Percentiles rank a stretch among this genome's conserved stretches.
Evolutionary conservation across 768 basidiomycete genomes (phyloP).

Genomic region (Leccinum pellstonianum): DNA sequence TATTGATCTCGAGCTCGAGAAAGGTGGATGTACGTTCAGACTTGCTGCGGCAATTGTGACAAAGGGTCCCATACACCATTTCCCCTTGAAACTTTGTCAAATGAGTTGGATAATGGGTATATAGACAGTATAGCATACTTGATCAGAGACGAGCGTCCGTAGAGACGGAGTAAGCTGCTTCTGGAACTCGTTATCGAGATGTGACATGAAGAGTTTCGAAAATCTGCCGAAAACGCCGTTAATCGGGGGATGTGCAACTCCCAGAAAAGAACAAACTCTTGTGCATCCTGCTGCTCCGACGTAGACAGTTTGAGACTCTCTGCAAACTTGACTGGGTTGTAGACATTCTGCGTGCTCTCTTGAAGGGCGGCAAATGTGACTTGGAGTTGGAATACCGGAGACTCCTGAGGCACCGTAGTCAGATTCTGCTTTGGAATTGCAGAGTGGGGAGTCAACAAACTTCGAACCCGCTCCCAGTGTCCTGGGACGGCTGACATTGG

Average conservation of each 20-base stretch:
- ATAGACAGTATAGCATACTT: conserved; percentile 44
- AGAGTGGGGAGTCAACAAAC: conserved; percentile 29
- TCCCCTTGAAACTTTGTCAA: conserved; percentile 78
- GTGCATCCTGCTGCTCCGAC: conserved; percentile 93
- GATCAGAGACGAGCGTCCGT: conserved; percentile 67
- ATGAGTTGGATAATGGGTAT: conserved; percentile 4
- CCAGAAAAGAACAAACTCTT: conserved; percentile 63
- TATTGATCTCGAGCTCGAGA: conserved; percentile 83
- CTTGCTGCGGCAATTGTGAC: conserved; percentile 61
- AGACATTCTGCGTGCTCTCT: conserved; percentile 62
- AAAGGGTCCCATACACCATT: conserved; percentile 77
- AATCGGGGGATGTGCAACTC: conserved; percentile 3
- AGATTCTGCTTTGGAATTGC: not conserved
- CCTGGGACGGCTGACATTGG: conserved; percentile 60
- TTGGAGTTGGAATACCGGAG: conserved; percentile 76
- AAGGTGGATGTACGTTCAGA: conserved; percentile 76
- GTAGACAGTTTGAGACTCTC: conserved; percentile 80
- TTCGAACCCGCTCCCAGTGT: conserved; percentile 42
- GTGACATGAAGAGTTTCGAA: conserved; percentile 91
- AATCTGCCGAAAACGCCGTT: conserved; percentile 51
- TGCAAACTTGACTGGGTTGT: conserved; percentile 83
- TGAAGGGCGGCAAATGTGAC: conserved; percentile 86
- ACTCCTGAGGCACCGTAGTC: conserved; percentile 47
- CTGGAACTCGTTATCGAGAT: conserved; percentile 83
- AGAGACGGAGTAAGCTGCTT: conserved; percentile 68